phyloP scores from a whole-genome alignment of 331 rosid genomes.

The Cydonia oblonga region DNA sequence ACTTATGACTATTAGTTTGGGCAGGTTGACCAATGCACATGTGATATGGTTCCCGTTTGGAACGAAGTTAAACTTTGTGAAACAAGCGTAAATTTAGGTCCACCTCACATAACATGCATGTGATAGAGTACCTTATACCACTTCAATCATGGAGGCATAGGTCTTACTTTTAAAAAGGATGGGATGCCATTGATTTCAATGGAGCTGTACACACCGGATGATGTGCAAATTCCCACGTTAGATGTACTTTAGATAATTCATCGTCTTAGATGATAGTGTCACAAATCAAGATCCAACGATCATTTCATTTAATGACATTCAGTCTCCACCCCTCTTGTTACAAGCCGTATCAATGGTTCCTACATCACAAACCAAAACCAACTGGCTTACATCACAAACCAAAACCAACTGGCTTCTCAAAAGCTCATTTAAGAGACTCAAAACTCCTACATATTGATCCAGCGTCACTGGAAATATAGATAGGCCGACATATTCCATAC shows the following conservation, averaged over 20 bases:
- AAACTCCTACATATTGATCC: neutral
- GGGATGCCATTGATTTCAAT: neutral
- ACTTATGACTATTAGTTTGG: neutral
- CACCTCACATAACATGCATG: slow-evolving; percentile 1
- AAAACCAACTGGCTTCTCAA: neutral
- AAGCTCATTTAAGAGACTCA: neutral
- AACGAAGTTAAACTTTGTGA: neutral
- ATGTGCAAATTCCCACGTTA: neutral
- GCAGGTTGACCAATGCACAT: neutral
- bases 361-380: neutral
- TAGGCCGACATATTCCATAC: slow-evolving; percentile 23
- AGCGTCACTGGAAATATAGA: slow-evolving; percentile 19
- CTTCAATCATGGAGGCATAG: neutral
- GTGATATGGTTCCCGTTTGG: neutral
- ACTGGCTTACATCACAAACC: neutral
- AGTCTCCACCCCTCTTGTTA: no score
- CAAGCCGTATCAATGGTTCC: neutral
- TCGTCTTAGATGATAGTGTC: neutral
- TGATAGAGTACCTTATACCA: neutral
- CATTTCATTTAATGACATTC: no score
- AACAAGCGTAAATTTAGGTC: slow-evolving; percentile 1
- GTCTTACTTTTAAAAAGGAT: neutral
- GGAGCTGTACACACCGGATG: neutral
- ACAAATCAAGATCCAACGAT: neutral
- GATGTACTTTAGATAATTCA: neutral